phyloP scores from a whole-genome alignment of 768 basidiomycete species.

The Crassisporium funariophilum region DNA sequence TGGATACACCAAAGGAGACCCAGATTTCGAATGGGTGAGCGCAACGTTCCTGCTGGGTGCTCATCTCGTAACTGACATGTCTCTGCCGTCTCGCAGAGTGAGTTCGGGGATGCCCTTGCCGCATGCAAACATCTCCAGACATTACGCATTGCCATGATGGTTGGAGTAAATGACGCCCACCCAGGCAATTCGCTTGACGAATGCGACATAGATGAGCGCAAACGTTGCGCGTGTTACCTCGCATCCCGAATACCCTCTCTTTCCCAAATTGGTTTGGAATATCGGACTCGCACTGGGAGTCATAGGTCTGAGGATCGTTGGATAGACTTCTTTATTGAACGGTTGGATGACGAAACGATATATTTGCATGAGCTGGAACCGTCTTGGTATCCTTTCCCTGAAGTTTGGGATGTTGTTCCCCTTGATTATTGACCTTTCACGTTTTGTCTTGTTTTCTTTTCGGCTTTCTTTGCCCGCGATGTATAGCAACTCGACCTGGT shows the following conservation, averaged over 20 bases:
- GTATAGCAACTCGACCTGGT: no score
- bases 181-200: conserved; percentile 27
- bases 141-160: conserved; percentile 40
- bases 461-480: no score
- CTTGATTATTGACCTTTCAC: conserved; percentile 10
- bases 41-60: neutral
- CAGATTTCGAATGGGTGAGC: conserved; percentile 42
- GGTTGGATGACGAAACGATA: conserved; percentile 21
- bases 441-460: no score
- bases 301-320: conserved; percentile 44
- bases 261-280: conserved; percentile 40
- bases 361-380: conserved; percentile 30
- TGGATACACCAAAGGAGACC: conserved; percentile 42
- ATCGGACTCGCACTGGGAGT: conserved; percentile 39
- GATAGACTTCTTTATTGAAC: conserved; percentile 40
- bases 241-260: conserved; percentile 33
- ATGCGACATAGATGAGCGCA: conserved; percentile 31
- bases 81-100: conserved; percentile 24
- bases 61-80: neutral
- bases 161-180: conserved; percentile 39
- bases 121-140: conserved; percentile 23
- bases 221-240: conserved; percentile 37
- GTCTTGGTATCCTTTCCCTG: conserved; percentile 46
- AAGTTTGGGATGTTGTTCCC: conserved; percentile 33
- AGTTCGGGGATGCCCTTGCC: conserved; percentile 35